Evolutionary conservation across 1,284 basidiomycete species (phyloP).

Genomic region (Ustilago cynodontis): DNA sequence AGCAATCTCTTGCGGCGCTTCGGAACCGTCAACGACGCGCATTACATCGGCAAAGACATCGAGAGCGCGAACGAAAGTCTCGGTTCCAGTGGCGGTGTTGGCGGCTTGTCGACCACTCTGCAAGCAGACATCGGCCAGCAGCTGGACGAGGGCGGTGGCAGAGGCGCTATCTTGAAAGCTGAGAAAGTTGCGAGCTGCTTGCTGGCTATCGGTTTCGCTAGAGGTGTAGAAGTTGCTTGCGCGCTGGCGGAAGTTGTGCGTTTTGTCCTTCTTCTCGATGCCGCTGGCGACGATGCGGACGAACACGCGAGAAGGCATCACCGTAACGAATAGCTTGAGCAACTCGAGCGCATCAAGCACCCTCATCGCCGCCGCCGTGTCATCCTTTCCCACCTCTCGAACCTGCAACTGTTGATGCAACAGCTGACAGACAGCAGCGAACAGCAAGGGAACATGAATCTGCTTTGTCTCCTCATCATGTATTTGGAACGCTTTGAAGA

Average conservation of each 20-base stretch:
- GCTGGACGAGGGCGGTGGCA: constrained; percentile 33
- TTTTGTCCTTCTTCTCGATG: neutral
- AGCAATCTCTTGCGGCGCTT: constrained; percentile 31
- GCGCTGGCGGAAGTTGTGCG: constrained; percentile 34
- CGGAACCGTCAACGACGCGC: constrained; percentile 42
- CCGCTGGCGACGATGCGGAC: constrained; percentile 25
- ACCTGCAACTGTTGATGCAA: constrained; percentile 21
- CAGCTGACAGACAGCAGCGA: constrained; percentile 41
- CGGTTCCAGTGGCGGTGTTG: constrained; percentile 2
- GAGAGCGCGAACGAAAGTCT: constrained; percentile 42
- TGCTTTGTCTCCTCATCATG: constrained; percentile 85
- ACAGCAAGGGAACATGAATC: constrained; percentile 78
- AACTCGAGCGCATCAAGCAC: constrained; percentile 46
- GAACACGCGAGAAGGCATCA: constrained; percentile 59
- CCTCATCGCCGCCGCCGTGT: neutral
- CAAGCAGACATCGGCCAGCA: constrained; percentile 28
- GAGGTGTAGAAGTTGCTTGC: constrained; percentile 42
- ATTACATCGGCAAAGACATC: constrained; percentile 50
- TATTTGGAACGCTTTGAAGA: constrained; percentile 78
- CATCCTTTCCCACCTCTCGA: neutral
- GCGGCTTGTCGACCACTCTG: constrained; percentile 11
- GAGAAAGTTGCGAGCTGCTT: constrained; percentile 42
- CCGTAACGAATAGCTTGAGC: constrained; percentile 50
- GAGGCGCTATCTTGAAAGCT: constrained; percentile 43
- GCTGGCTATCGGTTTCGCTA: constrained; percentile 51